These are phyloP conservation scores for Cytospora piceae DNA, from an alignment of 2,329 filamentous ascomycete species.

Conservation along the genomic window DNA sequence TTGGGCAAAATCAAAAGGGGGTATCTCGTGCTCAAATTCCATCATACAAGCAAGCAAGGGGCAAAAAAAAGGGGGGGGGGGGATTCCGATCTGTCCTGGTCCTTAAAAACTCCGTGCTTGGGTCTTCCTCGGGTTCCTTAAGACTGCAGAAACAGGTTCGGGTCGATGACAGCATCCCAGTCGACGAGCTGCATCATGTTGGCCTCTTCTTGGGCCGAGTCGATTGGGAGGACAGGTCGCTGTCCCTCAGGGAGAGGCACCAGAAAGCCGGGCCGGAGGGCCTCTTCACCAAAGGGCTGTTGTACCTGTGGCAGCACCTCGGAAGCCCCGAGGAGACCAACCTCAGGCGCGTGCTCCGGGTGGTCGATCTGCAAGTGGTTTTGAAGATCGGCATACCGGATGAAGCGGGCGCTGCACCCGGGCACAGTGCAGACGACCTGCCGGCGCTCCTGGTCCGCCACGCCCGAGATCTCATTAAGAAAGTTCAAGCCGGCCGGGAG, in stretches of 20 bases:
- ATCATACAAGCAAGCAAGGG: neutral
- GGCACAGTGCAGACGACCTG: constrained; percentile 48
- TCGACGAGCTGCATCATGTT: constrained; percentile 36
- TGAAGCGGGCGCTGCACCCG: constrained; percentile 52
- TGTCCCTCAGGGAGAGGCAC: neutral
- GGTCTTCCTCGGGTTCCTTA: neutral
- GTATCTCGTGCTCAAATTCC: constrained; percentile 13
- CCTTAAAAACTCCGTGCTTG: neutral
- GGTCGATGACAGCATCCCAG: constrained; percentile 28
- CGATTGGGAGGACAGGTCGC: neutral
- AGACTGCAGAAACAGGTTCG: constrained; percentile 16
- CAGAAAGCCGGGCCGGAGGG: constrained; percentile 14
- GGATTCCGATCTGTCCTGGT: neutral
- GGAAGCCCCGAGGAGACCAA: constrained; percentile 5
- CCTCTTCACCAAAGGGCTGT: constrained; percentile 12
- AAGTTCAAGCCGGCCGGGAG: constrained; percentile 35
- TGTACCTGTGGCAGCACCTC: constrained; percentile 17
- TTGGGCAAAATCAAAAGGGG: neutral
- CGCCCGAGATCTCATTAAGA: constrained; percentile 50
- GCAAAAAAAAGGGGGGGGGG: no score
- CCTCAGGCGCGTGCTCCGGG: constrained; percentile 27
- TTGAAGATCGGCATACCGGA: constrained; percentile 55
- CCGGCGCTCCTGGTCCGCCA: constrained; percentile 44
- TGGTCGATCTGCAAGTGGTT: constrained; percentile 46
- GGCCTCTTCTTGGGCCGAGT: constrained; percentile 35